phyloP scores from a whole-genome alignment of 2,329 filamentous ascomycete genomes.

The Claviceps sorghi region DNA sequence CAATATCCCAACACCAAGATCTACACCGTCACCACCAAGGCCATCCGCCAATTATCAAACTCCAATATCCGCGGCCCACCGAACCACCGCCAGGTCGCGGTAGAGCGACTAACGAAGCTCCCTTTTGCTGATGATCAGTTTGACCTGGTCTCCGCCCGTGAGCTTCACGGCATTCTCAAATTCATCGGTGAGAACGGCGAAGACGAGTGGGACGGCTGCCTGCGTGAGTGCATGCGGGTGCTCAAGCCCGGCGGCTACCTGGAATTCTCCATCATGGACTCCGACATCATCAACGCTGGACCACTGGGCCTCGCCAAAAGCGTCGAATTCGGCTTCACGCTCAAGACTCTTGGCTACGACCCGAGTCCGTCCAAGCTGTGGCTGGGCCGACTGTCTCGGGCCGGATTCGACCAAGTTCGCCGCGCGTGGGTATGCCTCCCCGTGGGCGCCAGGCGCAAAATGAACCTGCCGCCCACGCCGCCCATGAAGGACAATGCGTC shows the following conservation, averaged over 20 bases:
- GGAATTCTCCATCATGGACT: slow-evolving; percentile 81
- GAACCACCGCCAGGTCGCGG: slow-evolving; percentile 75
- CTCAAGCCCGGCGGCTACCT: slow-evolving; percentile 87
- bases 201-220: slow-evolving; percentile 79
- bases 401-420: slow-evolving; percentile 67
- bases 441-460: slow-evolving; percentile 42
- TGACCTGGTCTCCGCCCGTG: slow-evolving; percentile 79
- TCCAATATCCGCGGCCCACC: slow-evolving; percentile 65
- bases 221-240: slow-evolving; percentile 76
- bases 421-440: slow-evolving; percentile 83
- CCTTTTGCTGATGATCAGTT: slow-evolving; percentile 81
- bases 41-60: slow-evolving; percentile 55
- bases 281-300: slow-evolving; percentile 76
- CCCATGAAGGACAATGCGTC: slow-evolving; percentile 21
- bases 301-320: slow-evolving; percentile 66
- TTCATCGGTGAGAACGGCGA: slow-evolving; percentile 49
- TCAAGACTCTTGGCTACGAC: slow-evolving; percentile 84
- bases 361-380: slow-evolving; percentile 70
- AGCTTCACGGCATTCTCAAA: slow-evolving; percentile 74
- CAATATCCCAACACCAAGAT: slow-evolving; percentile 76
- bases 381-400: slow-evolving; percentile 55
- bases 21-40: slow-evolving; percentile 71
- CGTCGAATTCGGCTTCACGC: slow-evolving; percentile 81
- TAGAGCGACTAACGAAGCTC: slow-evolving; percentile 61
- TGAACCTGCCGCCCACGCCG: slow-evolving; percentile 17